These are phyloP conservation scores for Aurantiochytrium sp. DNA, from an alignment of 108 stramenopile genomes.

Conservation along the genomic window DNA sequence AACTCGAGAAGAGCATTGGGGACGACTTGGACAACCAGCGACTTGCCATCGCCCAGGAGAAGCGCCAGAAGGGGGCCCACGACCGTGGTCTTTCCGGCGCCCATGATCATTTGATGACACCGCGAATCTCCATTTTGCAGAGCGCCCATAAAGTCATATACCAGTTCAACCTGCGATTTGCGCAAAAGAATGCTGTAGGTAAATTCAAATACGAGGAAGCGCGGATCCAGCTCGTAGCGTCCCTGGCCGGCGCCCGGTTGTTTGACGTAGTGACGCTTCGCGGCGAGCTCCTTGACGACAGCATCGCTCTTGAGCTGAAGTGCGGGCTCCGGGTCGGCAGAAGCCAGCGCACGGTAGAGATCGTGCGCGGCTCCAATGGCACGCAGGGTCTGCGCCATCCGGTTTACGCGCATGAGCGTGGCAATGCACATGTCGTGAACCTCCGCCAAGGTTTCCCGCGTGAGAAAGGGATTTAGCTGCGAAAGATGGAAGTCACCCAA, in stretches of 20 bases:
- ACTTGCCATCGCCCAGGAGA: slow-evolving; percentile 29
- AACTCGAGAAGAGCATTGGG: slow-evolving; percentile 28
- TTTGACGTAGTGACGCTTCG: slow-evolving; percentile 4
- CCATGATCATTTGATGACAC: slow-evolving; percentile 41
- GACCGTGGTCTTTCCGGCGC: slow-evolving; percentile 36
- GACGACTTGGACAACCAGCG: slow-evolving; percentile 23
- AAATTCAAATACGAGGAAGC: slow-evolving; percentile 32
- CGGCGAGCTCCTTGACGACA: background rate
- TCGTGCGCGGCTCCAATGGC: background rate
- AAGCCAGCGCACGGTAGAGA: background rate
- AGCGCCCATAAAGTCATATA: background rate
- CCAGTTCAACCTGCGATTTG: slow-evolving; percentile 25
- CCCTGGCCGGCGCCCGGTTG: background rate
- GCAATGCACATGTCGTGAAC: background rate
- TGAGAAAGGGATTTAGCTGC: slow-evolving; percentile 5
- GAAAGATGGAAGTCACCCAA: background rate
- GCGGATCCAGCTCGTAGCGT: slow-evolving; percentile 12
- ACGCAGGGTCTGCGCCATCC: background rate
- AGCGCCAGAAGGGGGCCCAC: slow-evolving; percentile 28
- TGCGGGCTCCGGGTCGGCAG: background rate
- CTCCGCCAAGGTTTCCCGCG: background rate
- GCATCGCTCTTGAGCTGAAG: background rate
- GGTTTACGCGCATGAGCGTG: background rate
- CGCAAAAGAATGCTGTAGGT: slow-evolving; percentile 25
- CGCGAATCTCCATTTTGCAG: background rate